These are phyloP conservation scores for Russula emetica DNA, from an alignment of 768 basidiomycete species.

Conservation along the genomic window DNA sequence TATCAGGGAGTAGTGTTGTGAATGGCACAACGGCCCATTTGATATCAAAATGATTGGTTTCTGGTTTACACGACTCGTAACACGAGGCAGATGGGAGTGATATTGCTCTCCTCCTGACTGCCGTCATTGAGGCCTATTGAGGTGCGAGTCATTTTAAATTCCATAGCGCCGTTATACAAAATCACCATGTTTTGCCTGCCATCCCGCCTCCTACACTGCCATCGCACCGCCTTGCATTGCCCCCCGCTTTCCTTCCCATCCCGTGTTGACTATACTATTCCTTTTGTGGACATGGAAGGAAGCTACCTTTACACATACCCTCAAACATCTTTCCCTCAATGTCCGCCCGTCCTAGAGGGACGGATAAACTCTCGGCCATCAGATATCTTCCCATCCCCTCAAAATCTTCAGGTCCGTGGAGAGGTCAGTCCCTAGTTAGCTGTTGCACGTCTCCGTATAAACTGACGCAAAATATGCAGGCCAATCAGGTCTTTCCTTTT, in stretches of 20 bases:
- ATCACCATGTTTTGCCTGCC: not conserved
- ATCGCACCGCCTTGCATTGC: not conserved
- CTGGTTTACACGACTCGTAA: not conserved
- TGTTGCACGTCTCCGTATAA: not conserved
- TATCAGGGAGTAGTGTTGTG: not conserved
- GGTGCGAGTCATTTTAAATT: too few relatives aligned
- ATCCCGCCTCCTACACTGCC: not conserved
- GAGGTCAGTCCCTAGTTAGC: not conserved
- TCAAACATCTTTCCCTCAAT: too few relatives aligned
- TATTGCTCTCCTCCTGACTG: not conserved
- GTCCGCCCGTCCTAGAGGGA: too few relatives aligned
- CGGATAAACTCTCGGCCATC: too few relatives aligned
- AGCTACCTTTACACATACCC: not conserved
- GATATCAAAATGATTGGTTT: not conserved
- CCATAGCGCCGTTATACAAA: not conserved
- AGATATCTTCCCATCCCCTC: not conserved
- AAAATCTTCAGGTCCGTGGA: not conserved
- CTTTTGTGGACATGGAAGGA: not conserved
- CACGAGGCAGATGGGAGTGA: not conserved
- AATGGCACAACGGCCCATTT: not conserved
- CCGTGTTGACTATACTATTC: not conserved
- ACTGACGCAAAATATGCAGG: not conserved
- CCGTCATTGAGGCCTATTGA: too few relatives aligned
- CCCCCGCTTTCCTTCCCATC: not conserved
- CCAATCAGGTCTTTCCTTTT: not conserved